These are phyloP conservation scores for Eucalyptus marginata DNA, from an alignment of 345 rosid genomes.

Conservation along the genomic window DNA sequence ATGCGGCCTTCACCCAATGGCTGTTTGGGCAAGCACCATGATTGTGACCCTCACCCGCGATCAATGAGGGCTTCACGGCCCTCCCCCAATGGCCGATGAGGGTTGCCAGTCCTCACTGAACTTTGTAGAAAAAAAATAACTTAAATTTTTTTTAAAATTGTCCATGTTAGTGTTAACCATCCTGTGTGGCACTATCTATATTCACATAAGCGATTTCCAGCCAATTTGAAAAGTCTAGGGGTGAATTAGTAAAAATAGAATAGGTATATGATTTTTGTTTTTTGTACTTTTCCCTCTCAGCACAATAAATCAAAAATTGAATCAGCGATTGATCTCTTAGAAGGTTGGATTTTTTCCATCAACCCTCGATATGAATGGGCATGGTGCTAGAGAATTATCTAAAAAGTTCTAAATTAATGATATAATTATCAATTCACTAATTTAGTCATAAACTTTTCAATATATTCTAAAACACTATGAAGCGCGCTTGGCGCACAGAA, in stretches of 20 bases:
- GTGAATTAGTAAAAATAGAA: too few species aligned
- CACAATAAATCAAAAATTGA: background rate
- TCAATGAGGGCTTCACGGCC: too few species aligned
- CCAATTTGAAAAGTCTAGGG: too few species aligned
- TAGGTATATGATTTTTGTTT: too few species aligned
- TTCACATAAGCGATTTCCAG: fast-evolving
- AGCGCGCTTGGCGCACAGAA: too few species aligned
- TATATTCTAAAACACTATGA: too few species aligned
- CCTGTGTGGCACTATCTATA: fast-evolving
- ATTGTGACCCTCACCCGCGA: fast-evolving
- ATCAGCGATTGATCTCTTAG: background rate
- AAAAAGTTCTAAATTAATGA: too few species aligned
- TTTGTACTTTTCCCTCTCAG: too few species aligned
- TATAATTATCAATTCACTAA: fast-evolving
- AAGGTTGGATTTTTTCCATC: background rate
- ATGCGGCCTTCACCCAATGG: too few species aligned
- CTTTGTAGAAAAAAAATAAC: too few species aligned
- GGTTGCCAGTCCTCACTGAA: fast-evolving
- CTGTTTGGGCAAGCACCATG: fast-evolving
- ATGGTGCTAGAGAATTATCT: fast-evolving
- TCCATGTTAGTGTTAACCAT: too few species aligned
- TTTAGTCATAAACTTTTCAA: fast-evolving
- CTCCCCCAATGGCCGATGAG: fast-evolving
- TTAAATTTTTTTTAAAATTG: too few species aligned
- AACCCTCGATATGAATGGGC: background rate